Evolutionary conservation across 371 early-diverging fungal species (phyloP).

Genomic region (Mucor irregularis): DNA sequence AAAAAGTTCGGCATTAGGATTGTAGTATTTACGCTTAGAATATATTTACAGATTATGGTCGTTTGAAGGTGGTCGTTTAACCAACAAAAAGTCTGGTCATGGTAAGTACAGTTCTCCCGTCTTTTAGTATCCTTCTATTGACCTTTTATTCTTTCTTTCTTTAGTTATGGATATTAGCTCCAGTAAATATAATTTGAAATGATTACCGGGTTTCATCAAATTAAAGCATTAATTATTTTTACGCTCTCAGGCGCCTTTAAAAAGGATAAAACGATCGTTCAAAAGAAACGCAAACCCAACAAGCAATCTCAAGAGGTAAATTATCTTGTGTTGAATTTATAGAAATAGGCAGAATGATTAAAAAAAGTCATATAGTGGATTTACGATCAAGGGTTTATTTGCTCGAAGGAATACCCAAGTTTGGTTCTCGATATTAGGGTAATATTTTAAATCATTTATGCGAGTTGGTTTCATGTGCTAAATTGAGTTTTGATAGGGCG

Average conservation of each 20-base stretch:
- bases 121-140: neutral
- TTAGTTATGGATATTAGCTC: conserved; percentile 43
- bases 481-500: conserved; percentile 24
- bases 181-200: no score
- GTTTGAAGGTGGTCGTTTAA: conserved; percentile 38
- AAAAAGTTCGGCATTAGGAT: no score
- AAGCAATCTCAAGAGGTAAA: conserved; percentile 46
- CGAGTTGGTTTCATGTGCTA: neutral
- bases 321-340: neutral
- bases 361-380: conserved; percentile 30
- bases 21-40: no score
- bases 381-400: conserved; percentile 46
- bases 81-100: conserved; percentile 50
- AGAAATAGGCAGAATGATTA: neutral
- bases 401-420: conserved; percentile 41
- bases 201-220: neutral
- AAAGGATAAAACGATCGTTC: conserved; percentile 47
- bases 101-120: conserved; percentile 26
- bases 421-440: conserved; percentile 53
- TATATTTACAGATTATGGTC: conserved; percentile 37
- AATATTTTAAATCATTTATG: neutral
- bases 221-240: neutral
- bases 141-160: neutral
- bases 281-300: conserved; percentile 40
- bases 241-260: conserved; percentile 41